Evolutionary conservation across 108 stramenopile genomes (phyloP).

Genomic region (Cyclotella baltica): DNA sequence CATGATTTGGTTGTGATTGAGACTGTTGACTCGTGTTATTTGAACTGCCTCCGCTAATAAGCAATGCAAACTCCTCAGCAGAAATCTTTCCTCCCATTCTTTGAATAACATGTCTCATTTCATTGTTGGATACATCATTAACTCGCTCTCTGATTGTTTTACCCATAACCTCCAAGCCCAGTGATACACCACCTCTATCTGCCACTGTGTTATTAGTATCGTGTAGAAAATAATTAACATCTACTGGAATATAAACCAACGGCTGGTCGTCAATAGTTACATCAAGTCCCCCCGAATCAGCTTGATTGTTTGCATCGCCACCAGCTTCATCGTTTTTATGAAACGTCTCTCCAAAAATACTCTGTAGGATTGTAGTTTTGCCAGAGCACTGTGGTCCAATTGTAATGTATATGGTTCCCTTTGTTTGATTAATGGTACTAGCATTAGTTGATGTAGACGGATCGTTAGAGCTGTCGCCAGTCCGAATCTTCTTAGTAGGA

Average conservation of each 20-base stretch:
- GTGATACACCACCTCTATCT: slow-evolving; percentile 1
- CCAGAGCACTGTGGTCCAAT: slow-evolving; percentile 83
- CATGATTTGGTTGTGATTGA: neutral
- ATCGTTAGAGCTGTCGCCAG: no score
- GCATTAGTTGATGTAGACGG: neutral
- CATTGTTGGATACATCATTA: slow-evolving; percentile 40
- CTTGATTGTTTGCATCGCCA: neutral
- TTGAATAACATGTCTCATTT: slow-evolving; percentile 54
- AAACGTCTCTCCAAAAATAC: slow-evolving; percentile 32
- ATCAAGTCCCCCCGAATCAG: slow-evolving; percentile 46
- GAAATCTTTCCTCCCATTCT: slow-evolving; percentile 46
- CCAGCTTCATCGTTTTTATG: slow-evolving; percentile 10
- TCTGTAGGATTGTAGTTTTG: slow-evolving; percentile 69
- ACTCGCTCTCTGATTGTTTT: slow-evolving; percentile 60
- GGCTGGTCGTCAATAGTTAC: slow-evolving; percentile 81
- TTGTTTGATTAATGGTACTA: slow-evolving; percentile 1
- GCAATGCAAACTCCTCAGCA: slow-evolving; percentile 40
- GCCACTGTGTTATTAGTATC: slow-evolving; percentile 5
- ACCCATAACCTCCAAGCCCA: slow-evolving; percentile 27
- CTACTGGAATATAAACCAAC: slow-evolving; percentile 70
- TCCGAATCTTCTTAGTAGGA: no score
- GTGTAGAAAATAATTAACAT: slow-evolving; percentile 52
- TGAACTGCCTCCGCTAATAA: slow-evolving; percentile 12
- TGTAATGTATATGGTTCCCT: slow-evolving; percentile 78
- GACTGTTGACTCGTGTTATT: no score